A percentile compares a stretch with the other conserved stretches of the same genome.
phyloP scores from a whole-genome alignment of 2,329 filamentous ascomycete genomes.

The Chaetomium olivaceum region DNA sequence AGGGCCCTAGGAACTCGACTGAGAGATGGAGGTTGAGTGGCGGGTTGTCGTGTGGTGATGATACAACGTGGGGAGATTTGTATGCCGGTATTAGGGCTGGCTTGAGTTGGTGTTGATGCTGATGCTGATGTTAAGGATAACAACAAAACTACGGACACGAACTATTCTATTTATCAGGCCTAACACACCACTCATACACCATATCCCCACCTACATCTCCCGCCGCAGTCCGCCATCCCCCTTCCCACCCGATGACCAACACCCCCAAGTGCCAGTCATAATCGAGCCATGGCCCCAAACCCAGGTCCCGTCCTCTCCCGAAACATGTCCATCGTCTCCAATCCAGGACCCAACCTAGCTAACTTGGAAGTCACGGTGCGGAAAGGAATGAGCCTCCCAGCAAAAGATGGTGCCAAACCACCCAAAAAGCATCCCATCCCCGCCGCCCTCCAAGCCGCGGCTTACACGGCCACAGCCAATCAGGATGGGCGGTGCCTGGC shows the following conservation, averaged over 20 bases:
- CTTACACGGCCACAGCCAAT: constrained; percentile 4
- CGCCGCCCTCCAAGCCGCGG: background rate
- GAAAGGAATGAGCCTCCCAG: background rate
- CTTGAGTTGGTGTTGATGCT: background rate
- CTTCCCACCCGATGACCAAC: background rate
- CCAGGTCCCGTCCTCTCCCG: background rate
- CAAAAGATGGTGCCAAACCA: constrained; percentile 10
- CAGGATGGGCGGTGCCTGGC: background rate
- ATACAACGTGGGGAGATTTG: background rate
- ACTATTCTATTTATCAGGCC: background rate
- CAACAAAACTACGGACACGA: background rate
- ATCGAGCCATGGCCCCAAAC: background rate
- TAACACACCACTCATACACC: background rate
- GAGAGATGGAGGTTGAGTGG: background rate
- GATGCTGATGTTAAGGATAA: constrained; percentile 1
- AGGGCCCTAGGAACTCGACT: background rate
- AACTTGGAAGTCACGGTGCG: background rate
- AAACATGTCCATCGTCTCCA: background rate
- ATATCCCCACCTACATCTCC: constrained; percentile 9
- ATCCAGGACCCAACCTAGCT: background rate
- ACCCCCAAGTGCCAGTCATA: background rate
- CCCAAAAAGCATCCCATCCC: constrained; percentile 12
- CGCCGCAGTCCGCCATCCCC: background rate
- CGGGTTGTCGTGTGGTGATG: background rate
- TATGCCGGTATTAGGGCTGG: background rate